Evolutionary conservation across 495 filamentous ascomycete species (phyloP).

Genomic region (Tuber magnatum): DNA sequence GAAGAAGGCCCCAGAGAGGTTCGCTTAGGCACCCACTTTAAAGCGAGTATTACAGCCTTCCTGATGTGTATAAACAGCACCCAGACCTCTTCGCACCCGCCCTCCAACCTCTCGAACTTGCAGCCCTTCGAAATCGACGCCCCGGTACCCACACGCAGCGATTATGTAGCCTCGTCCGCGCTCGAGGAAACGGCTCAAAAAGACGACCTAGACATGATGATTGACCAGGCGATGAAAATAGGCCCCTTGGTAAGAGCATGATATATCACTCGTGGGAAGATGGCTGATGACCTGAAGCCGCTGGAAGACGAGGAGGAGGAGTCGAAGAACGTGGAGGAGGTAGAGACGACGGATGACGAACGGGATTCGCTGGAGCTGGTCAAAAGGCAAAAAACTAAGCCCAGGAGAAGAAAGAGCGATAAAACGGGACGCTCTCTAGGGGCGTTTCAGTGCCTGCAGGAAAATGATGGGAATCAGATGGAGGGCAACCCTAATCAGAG

Average conservation of each 20-base stretch:
- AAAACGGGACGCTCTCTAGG: constrained; percentile 27
- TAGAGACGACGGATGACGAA: constrained; percentile 11
- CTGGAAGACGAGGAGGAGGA: constrained; percentile 22
- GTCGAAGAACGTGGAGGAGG: not conserved
- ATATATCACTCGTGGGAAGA: constrained; percentile 22
- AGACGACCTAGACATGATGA: constrained; percentile 54
- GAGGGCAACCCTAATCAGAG: constrained; percentile 57
- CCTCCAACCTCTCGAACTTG: not conserved
- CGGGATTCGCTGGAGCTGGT: not conserved
- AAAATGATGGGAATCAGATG: constrained; percentile 46
- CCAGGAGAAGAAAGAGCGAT: constrained; percentile 9
- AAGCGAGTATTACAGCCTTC: not conserved
- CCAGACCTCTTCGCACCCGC: constrained; percentile 7
- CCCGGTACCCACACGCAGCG: not conserved
- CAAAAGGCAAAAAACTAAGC: constrained; percentile 12
- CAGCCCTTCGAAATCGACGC: not conserved
- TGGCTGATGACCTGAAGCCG: constrained; percentile 8
- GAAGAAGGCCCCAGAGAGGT: constrained; percentile 8
- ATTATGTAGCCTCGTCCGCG: not conserved
- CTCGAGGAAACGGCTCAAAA: constrained; percentile 12
- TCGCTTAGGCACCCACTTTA: not conserved
- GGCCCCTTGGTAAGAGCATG: constrained; percentile 49
- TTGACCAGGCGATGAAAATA: constrained; percentile 51
- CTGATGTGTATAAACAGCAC: constrained; percentile 2
- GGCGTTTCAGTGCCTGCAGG: constrained; percentile 61